Base-by-base conservation (phyloP, 2,329 filamentous ascomycete species). In the Elsinoe australis region DNA sequence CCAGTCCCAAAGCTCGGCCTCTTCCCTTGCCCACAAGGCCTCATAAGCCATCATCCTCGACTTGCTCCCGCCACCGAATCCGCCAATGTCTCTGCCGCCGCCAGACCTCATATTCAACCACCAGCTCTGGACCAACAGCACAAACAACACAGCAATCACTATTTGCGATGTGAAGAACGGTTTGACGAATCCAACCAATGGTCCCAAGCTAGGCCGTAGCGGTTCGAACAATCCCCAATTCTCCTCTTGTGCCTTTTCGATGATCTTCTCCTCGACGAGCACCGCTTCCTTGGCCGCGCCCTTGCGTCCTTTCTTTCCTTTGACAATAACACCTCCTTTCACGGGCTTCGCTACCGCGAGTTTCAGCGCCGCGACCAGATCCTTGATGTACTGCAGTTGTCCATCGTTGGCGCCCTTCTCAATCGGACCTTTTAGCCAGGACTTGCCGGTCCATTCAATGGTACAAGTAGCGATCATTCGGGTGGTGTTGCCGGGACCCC, bases 371-470 rank as follows among this genome's bases (percentile, higher is more conserved):
- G 82, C 78, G 47, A 89, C 78, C 4, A 98, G 69, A 49, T 90
- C 85, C 56, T 83, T 89, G 53, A 84, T 85, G 62, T 94, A 95
- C 50, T 82, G 75, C 6, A 74, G 75, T 66, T 98, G 92, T 21
- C 92, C 92, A 49, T 95, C 89, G 53, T 85, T 89, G 34, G 89
- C 87, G 51, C 87, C 90, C 64, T 95, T 95, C 64, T 98, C 92
- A 57, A 98, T 98, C 2, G 92, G 86, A 94, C 89, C 87, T 71
- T 92, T 95, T 36, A 98, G 71, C 92, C 92, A 98, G 70, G 89
- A 95, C 74, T 96, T 98, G 58, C 89, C 89, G 3, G 83, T 83
- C 94, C 94, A 98, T 61, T 98, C 94, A 34, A 95, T 85, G 2
- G 81, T 83, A 64, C 87, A 95, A 56, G 83, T 95, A 69, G 90